Percentiles rank a stretch among this genome's conserved stretches.
phyloP scores from a whole-genome alignment of 345 rosid species.

The Moricandia moricandioides region DNA sequence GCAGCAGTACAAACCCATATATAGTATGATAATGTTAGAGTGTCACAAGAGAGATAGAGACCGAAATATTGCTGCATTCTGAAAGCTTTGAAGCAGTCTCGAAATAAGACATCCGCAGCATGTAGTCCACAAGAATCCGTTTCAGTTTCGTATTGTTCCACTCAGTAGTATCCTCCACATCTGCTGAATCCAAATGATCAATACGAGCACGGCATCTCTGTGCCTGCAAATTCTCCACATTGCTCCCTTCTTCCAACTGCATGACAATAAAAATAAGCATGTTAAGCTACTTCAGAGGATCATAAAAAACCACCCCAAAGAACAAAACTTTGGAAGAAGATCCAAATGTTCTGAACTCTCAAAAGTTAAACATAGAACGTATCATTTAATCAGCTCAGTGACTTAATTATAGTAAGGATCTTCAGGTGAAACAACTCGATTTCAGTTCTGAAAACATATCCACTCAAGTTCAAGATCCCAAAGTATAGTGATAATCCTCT shows the following conservation, averaged over 20 bases:
- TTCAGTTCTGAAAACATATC: conserved; percentile 1
- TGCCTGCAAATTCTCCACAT: conserved; percentile 72
- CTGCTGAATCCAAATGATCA: conserved; percentile 84
- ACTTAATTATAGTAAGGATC: background rate
- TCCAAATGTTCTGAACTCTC: background rate
- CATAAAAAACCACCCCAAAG: background rate
- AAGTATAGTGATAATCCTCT: background rate
- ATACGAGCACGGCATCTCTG: conserved; percentile 88
- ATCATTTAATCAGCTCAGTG: background rate
- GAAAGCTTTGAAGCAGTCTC: conserved; percentile 80
- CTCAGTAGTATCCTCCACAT: conserved; percentile 62
- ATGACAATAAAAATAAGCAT: conserved; percentile 5
- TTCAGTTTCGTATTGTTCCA: conserved; percentile 77
- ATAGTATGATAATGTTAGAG: background rate
- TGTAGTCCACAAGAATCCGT: conserved; percentile 87
- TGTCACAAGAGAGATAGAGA: conserved; percentile 23
- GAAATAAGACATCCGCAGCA: conserved; percentile 90
- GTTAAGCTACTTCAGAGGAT: background rate
- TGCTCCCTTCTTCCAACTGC: conserved; percentile 86
- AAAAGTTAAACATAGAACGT: background rate
- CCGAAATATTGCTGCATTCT: conserved; percentile 72
- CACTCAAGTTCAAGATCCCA: background rate
- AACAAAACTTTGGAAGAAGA: background rate
- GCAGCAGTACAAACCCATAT: no score
- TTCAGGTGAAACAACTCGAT: background rate